Evolutionary conservation across 1,139 yeast species (phyloP).

Genomic region (Magnusiomyces suaveolens): DNA sequence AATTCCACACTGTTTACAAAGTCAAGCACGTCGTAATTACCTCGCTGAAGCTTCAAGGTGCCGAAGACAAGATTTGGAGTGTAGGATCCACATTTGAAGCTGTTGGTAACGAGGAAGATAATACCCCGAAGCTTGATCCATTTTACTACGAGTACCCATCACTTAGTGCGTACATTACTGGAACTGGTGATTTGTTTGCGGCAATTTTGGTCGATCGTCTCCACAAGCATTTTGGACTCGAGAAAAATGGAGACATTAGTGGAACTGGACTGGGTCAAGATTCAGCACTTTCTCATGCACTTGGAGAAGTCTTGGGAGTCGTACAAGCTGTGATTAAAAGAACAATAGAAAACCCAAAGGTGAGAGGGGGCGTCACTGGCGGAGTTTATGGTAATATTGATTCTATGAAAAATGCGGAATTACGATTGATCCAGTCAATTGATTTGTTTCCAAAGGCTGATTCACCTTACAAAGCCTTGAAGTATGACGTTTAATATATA

Average conservation of each 20-base stretch:
- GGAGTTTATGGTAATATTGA: slow-evolving; percentile 23
- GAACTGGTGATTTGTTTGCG: slow-evolving; percentile 87
- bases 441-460: slow-evolving; percentile 15
- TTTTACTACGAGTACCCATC: slow-evolving; percentile 43
- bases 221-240: slow-evolving; percentile 26
- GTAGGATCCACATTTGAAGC: slow-evolving; percentile 40
- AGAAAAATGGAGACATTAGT: slow-evolving; percentile 1
- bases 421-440: slow-evolving; percentile 22
- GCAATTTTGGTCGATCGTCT: slow-evolving; percentile 62
- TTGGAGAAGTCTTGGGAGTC: slow-evolving; percentile 22
- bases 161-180: slow-evolving; percentile 71
- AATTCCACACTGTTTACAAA: slow-evolving; percentile 42
- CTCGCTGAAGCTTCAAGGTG: slow-evolving; percentile 36
- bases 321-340: slow-evolving; percentile 23
- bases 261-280: slow-evolving; percentile 4
- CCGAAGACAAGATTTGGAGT: slow-evolving; percentile 36
- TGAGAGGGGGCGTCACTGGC: slow-evolving; percentile 14
- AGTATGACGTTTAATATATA: not conserved
- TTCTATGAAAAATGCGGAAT: slow-evolving; percentile 24
- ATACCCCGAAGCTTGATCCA: slow-evolving; percentile 15
- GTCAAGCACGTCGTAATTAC: slow-evolving; percentile 65
- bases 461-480: not conserved
- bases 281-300: slow-evolving; percentile 18
- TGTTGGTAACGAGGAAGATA: slow-evolving; percentile 8
- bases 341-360: slow-evolving; percentile 19